These are phyloP conservation scores for Melaleuca alternifolia DNA, from an alignment of 345 rosid species.

Conservation along the genomic window DNA sequence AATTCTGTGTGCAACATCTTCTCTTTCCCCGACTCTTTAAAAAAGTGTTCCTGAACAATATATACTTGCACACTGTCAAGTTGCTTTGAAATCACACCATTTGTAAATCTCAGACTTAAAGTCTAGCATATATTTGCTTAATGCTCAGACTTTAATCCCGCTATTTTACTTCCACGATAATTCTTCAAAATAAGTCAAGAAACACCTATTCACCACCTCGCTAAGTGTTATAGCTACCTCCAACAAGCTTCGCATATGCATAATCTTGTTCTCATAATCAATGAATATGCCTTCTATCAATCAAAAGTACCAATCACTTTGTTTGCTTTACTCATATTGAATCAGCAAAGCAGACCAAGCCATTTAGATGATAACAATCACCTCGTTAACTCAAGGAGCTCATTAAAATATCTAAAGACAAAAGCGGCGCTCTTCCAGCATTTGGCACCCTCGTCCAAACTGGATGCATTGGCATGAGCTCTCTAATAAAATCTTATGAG, in stretches of 20 bases:
- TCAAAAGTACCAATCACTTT: background rate
- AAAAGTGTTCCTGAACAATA: too few relatives aligned
- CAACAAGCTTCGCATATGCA: background rate
- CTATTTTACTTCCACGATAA: too few relatives aligned
- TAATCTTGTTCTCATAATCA: background rate
- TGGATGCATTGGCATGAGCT: background rate
- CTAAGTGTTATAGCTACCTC: too few relatives aligned
- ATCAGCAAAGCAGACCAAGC: background rate
- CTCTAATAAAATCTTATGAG: background rate
- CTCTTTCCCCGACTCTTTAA: too few relatives aligned
- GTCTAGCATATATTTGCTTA: too few relatives aligned
- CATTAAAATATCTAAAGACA: background rate
- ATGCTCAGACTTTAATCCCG: too few relatives aligned
- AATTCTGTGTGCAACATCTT: too few relatives aligned
- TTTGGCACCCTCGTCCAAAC: background rate
- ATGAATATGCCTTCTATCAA: background rate
- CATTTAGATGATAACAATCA: background rate
- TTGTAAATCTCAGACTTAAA: too few relatives aligned
- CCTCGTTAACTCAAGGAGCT: rapidly evolving
- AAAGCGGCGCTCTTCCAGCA: background rate
- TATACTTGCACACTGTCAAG: too few relatives aligned
- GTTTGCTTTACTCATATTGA: background rate
- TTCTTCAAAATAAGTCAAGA: too few relatives aligned
- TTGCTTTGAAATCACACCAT: too few relatives aligned
- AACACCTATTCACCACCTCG: too few relatives aligned